These are phyloP conservation scores for Naganishia antarctica DNA, from an alignment of 768 basidiomycete genomes.

Conservation along the genomic window DNA sequence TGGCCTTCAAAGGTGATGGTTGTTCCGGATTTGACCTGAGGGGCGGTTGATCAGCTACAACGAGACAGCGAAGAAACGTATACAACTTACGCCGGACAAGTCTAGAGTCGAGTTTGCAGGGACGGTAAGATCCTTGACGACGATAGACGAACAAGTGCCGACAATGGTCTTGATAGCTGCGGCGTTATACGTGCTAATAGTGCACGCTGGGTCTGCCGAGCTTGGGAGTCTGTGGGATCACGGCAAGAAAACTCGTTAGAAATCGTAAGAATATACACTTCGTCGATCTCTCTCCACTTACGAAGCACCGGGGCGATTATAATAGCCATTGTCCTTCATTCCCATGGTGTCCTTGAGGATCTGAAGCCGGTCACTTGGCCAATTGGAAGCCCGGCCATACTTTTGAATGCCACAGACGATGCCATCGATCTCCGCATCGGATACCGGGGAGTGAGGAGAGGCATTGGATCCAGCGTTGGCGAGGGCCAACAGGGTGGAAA, in stretches of 20 bases:
- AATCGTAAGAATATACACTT: too few relatives aligned
- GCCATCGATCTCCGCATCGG: conserved; percentile 23
- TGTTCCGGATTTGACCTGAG: conserved; percentile 20
- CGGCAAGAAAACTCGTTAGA: too few relatives aligned
- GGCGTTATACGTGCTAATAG: conserved; percentile 26
- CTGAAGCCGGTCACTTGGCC: conserved; percentile 26
- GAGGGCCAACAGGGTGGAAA: conserved; percentile 54
- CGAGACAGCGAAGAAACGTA: not conserved
- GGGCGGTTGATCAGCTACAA: not conserved
- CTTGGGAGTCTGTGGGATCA: conserved; percentile 7
- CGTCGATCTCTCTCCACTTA: conserved; percentile 6
- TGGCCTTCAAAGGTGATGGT: conserved; percentile 27
- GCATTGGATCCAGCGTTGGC: conserved; percentile 29
- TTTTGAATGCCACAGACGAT: conserved; percentile 30
- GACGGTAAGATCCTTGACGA: conserved; percentile 26
- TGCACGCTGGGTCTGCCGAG: conserved; percentile 24
- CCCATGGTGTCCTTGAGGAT: conserved; percentile 25
- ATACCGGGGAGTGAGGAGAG: conserved; percentile 26
- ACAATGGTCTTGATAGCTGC: conserved; percentile 20
- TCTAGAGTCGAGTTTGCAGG: conserved; percentile 26
- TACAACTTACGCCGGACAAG: conserved; percentile 23
- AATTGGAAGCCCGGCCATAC: conserved; percentile 24
- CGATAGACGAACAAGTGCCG: conserved; percentile 24
- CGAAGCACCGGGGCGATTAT: conserved; percentile 15
- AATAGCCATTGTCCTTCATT: conserved; percentile 21